A percentile compares a stretch with the other conserved stretches of the same genome.
Evolutionary conservation across 2,329 filamentous ascomycete genomes (phyloP).

Genomic region (Arthrobotrys conoides): DNA sequence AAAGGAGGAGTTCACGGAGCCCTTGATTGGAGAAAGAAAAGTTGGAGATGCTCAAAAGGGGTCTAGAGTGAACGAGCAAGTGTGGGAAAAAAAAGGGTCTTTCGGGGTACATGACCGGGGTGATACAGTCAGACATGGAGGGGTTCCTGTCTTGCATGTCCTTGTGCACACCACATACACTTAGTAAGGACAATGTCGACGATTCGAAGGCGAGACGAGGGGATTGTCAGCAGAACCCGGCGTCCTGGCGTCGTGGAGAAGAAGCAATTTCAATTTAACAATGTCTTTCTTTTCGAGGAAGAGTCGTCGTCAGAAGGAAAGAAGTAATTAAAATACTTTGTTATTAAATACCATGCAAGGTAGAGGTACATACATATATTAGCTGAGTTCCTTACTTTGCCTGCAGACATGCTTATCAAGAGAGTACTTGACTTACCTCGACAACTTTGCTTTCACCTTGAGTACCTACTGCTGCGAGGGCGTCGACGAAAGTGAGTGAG

Average conservation of each 20-base stretch:
- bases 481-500: not conserved
- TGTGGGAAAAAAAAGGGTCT: slow-evolving; percentile 25
- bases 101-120: slow-evolving; percentile 12
- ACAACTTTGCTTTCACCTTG: not conserved
- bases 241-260: slow-evolving; percentile 35
- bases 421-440: not conserved
- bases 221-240: slow-evolving; percentile 42
- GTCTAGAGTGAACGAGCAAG: slow-evolving; percentile 11
- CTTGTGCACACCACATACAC: no score
- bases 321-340: slow-evolving; percentile 9
- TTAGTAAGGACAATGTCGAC: slow-evolving; percentile 3
- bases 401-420: not conserved
- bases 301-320: slow-evolving; percentile 15
- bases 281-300: not conserved
- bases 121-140: slow-evolving; percentile 4
- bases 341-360: slow-evolving; percentile 1
- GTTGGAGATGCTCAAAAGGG: slow-evolving; percentile 37
- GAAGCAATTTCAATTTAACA: slow-evolving; percentile 11
- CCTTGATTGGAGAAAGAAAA: slow-evolving; percentile 27
- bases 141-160: slow-evolving; percentile 4
- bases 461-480: slow-evolving; percentile 12
- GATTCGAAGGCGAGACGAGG: slow-evolving; percentile 27
- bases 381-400: not conserved
- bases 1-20: slow-evolving; percentile 16
- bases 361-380: slow-evolving; percentile 9